Conservation (phyloP, 352 stramenopile genomes). For the Phytophthora cajani region DNA sequence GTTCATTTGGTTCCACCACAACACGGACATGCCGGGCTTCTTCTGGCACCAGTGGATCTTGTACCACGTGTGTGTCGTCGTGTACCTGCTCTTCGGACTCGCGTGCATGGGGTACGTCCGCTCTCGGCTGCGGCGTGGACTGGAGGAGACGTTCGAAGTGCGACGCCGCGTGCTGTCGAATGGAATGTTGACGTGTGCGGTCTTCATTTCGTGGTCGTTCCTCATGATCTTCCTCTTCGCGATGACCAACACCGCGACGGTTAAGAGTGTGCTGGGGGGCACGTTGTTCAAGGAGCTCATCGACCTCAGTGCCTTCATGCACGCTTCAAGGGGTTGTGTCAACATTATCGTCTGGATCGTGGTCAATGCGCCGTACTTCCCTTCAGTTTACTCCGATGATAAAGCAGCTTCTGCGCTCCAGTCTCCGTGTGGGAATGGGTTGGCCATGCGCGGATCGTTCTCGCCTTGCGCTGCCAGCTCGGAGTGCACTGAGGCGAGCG, state of each 20-base stretch:
- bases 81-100: constrained; percentile 79
- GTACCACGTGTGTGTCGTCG: constrained; percentile 83
- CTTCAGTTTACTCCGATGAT: constrained; percentile 42
- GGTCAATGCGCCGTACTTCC: constrained; percentile 72
- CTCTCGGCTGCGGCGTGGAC: constrained; percentile 67
- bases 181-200: constrained; percentile 79
- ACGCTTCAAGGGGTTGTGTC: constrained; percentile 76
- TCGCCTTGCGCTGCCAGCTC: constrained; percentile 22
- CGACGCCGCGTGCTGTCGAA: constrained; percentile 78
- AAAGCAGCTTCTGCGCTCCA: constrained; percentile 8
- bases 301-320: constrained; percentile 79
- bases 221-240: constrained; percentile 75
- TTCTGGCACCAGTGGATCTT: constrained; percentile 86
- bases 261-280: constrained; percentile 48
- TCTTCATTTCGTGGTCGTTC: constrained; percentile 89
- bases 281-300: constrained; percentile 67
- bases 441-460: constrained; percentile 23
- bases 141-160: constrained; percentile 89
- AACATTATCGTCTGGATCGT: constrained; percentile 90
- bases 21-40: constrained; percentile 76
- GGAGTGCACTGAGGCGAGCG: constrained; percentile 23
- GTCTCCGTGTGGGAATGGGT: constrained; percentile 19
- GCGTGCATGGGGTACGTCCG: constrained; percentile 81
- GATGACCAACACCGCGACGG: constrained; percentile 52
- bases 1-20: constrained; percentile 88